Percentiles rank a stretch among this genome's conserved stretches.
These are phyloP conservation scores for Sanghuangporus weigelae DNA, from an alignment of 1,284 basidiomycete species.

Conservation along the genomic window DNA sequence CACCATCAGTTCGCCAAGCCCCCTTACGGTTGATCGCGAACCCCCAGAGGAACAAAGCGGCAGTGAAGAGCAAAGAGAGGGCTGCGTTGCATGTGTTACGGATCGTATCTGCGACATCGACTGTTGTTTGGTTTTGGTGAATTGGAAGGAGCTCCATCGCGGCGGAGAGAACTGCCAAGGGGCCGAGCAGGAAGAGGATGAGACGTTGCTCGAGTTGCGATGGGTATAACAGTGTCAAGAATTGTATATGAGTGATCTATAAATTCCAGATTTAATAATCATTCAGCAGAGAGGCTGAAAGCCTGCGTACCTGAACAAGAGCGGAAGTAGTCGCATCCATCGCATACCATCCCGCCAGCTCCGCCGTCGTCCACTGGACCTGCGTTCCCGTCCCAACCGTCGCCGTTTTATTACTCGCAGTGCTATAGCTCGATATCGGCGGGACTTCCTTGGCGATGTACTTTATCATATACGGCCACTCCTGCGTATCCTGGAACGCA, in stretches of 20 bases:
- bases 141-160: constrained; percentile 84
- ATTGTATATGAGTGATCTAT: constrained; percentile 96
- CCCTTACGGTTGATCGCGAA: constrained; percentile 76
- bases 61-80: constrained; percentile 89
- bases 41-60: constrained; percentile 91
- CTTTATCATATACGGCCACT: constrained; percentile 93
- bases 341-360: constrained; percentile 79
- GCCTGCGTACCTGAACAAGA: constrained; percentile 69
- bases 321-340: constrained; percentile 85
- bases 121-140: constrained; percentile 40
- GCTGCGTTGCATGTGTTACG: constrained; percentile 96
- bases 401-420: constrained; percentile 22
- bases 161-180: constrained; percentile 82
- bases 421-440: constrained; percentile 31
- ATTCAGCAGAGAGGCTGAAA: not conserved
- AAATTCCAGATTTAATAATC: not conserved
- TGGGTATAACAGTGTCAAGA: constrained; percentile 92
- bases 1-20: constrained; percentile 94
- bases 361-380: constrained; percentile 56
- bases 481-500: constrained; percentile 56
- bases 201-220: constrained; percentile 87
- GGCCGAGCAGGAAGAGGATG: constrained; percentile 85
- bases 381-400: constrained; percentile 16
- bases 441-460: constrained; percentile 86
- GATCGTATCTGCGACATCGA: constrained; percentile 68